A percentile compares a stretch with the other conserved stretches of the same genome.
phyloP scores from a whole-genome alignment of 2,329 filamentous ascomycete species.

The Calonectria leucothoes region DNA sequence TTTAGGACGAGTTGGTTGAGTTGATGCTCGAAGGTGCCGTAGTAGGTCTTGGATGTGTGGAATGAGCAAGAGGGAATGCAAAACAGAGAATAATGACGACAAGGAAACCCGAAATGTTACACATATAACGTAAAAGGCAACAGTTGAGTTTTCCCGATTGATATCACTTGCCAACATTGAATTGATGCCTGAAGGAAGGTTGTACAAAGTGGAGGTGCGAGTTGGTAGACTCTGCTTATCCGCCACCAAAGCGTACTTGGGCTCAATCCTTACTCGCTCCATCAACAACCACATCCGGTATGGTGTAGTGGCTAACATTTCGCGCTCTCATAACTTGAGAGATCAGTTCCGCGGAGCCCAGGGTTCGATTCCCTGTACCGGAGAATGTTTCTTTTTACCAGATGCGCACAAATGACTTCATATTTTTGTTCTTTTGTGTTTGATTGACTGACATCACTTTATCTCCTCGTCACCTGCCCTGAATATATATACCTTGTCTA shows the following conservation, averaged over 20 bases:
- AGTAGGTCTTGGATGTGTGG: background rate
- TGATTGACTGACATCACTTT: background rate
- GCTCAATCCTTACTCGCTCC: no score
- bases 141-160: background rate
- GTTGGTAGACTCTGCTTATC: no score
- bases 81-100: background rate
- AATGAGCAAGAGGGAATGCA: background rate
- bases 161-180: background rate
- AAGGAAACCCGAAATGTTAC: background rate
- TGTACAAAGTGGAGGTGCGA: background rate
- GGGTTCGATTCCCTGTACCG: slow-evolving; percentile 41
- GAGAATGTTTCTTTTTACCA: background rate
- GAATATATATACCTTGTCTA: background rate
- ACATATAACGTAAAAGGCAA: background rate
- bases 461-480: background rate
- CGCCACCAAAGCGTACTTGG: background rate
- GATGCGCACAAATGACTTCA: no score
- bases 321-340: slow-evolving; percentile 36
- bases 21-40: background rate
- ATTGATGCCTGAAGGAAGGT: background rate
- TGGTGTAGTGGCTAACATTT: slow-evolving; percentile 45
- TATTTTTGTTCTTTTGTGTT: no score
- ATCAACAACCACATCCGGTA: slow-evolving; percentile 31
- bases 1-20: no score
- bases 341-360: slow-evolving; percentile 41